A percentile compares a stretch with the other conserved stretches of the same genome.
Conservation (phyloP, 352 stramenopile species). For the Phytophthora chlamydospora region DNA sequence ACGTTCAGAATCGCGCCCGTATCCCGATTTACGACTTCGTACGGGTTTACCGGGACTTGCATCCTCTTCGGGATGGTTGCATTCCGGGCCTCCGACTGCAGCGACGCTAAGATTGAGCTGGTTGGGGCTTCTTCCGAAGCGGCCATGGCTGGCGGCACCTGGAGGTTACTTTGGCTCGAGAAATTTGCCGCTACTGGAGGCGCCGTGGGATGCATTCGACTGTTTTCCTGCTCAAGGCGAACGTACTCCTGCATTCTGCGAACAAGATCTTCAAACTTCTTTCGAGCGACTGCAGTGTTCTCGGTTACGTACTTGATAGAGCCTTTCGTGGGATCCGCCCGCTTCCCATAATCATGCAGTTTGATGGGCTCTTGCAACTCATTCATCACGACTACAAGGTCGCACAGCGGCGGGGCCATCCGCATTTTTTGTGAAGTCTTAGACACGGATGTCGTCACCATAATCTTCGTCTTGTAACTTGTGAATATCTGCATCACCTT, state of each 20-base stretch:
- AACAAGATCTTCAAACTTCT: conserved; percentile 70
- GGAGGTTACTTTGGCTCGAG: conserved; percentile 10
- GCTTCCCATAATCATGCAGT: conserved; percentile 67
- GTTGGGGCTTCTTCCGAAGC: conserved; percentile 6
- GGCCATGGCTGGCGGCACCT: conserved; percentile 16
- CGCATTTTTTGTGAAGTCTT: conserved; percentile 53
- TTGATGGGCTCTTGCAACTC: conserved; percentile 77
- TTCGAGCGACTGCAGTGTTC: conserved; percentile 37
- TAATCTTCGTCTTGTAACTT: conserved; percentile 54
- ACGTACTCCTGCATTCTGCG: conserved; percentile 66
- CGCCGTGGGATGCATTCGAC: not conserved
- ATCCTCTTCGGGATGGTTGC: conserved; percentile 17
- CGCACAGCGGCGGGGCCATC: conserved; percentile 52
- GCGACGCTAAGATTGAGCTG: conserved; percentile 20
- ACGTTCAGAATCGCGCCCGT: conserved; percentile 72
- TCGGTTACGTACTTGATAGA: conserved; percentile 79
- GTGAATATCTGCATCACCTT: conserved; percentile 77
- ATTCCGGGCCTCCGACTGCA: conserved; percentile 22
- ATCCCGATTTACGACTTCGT: conserved; percentile 69
- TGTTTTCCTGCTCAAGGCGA: conserved; percentile 51
- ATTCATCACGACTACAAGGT: conserved; percentile 82
- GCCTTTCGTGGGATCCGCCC: conserved; percentile 45
- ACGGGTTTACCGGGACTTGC: conserved; percentile 34
- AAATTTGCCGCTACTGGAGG: conserved; percentile 6
- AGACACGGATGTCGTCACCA: conserved; percentile 84